Evolutionary conservation across 2,329 filamentous ascomycete genomes (phyloP).

Genomic region (Scorias spongiosa): DNA sequence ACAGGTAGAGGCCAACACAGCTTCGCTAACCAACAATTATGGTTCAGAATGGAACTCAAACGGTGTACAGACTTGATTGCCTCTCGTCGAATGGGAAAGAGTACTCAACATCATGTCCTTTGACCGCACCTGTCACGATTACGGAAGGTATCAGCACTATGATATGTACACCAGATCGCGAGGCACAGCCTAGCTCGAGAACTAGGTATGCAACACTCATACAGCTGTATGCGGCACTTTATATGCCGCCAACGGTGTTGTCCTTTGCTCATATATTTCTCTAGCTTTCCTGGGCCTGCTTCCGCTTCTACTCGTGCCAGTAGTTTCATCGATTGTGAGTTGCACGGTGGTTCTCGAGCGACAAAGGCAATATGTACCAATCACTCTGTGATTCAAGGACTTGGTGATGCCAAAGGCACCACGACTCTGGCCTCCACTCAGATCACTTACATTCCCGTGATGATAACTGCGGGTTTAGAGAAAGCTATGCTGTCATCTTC

Average conservation of each 20-base stretch:
- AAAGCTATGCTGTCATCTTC: not conserved
- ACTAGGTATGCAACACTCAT: not conserved
- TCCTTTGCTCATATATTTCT: not conserved
- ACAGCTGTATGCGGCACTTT: slow-evolving; percentile 1
- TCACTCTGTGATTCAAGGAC: slow-evolving; percentile 8
- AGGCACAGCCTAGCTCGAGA: slow-evolving; percentile 1
- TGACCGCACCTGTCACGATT: slow-evolving; percentile 14
- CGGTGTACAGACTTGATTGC: not conserved
- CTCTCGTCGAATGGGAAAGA: not conserved
- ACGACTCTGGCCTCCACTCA: slow-evolving; percentile 14
- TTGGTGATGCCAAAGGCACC: slow-evolving; percentile 14
- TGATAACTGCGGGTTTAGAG: slow-evolving; percentile 12
- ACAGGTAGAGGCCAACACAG: not conserved
- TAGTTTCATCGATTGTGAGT: slow-evolving; percentile 9
- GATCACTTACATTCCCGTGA: slow-evolving; percentile 14
- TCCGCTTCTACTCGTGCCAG: slow-evolving; percentile 3
- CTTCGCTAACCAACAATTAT: not conserved
- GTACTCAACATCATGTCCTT: slow-evolving; percentile 4
- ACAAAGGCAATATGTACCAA: slow-evolving; percentile 11
- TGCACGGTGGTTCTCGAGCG: slow-evolving; percentile 10
- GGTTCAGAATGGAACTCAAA: not conserved
- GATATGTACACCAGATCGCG: slow-evolving; percentile 6
- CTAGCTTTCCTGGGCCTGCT: slow-evolving; percentile 3
- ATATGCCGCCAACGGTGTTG: slow-evolving; percentile 4
- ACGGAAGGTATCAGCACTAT: slow-evolving; percentile 17